Evolutionary conservation across 108 stramenopile genomes (phyloP).

Genomic region (Cyclotella atomus): DNA sequence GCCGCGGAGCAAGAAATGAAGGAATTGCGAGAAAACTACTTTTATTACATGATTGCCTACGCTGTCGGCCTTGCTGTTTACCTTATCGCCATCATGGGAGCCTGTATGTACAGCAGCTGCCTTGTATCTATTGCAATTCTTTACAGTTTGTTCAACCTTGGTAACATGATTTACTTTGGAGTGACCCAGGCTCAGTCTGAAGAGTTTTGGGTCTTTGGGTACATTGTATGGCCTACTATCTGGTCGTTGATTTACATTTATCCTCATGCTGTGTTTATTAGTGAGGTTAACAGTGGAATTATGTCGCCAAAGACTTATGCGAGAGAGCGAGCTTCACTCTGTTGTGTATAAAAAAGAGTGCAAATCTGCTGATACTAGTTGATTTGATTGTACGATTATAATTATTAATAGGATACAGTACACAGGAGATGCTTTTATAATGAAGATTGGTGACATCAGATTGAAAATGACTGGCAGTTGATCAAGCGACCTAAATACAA

Average conservation of each 20-base stretch:
- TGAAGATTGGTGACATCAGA: too few species aligned
- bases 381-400: too few species aligned
- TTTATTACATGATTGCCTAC: constrained; percentile 21
- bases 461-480: too few species aligned
- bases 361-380: too few species aligned
- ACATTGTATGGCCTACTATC: constrained; percentile 11
- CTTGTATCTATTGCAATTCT: constrained; percentile 6
- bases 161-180: constrained; percentile 10
- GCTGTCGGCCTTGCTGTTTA: constrained; percentile 4
- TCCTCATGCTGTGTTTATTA: constrained; percentile 21
- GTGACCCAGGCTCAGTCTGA: constrained; percentile 6
- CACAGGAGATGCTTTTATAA: too few species aligned
- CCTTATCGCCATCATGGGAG: neutral
- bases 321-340: constrained; percentile 9
- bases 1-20: neutral
- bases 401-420: too few species aligned
- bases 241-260: constrained; percentile 13
- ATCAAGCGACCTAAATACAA: too few species aligned
- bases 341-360: constrained; percentile 8
- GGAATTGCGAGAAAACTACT: constrained; percentile 4
- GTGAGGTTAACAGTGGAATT: constrained; percentile 16
- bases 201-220: neutral
- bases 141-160: neutral
- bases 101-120: constrained; percentile 16
- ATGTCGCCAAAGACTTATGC: constrained; percentile 20